Evolutionary conservation across 495 filamentous ascomycete genomes (phyloP), one percentile per base, ranked within the genome.

Genomic region (Annulohypoxylon moriforme): DNA sequence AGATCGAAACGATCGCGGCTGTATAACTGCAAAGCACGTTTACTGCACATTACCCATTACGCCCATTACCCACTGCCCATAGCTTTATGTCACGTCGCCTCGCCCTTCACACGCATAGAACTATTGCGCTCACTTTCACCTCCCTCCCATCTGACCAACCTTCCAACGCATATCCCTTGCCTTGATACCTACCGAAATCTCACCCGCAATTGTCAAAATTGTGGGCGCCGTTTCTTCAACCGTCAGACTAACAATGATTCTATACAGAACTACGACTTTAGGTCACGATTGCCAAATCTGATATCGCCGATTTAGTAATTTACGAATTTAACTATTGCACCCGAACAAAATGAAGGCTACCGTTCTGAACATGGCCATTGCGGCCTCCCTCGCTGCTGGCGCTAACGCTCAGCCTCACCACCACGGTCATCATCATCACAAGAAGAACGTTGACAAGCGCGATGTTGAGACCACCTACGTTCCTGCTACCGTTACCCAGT

Each of bases 401-500:
- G 84, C 76, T 9, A 72, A 77, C 34, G 85, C 85, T 11, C 82
- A 86, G 62, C 81, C 81, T 50, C 84, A 87, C 68, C 77, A 80
- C 60, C 85, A 86, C 59, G 75, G 60, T 53, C 81, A 82, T 61
- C 80, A 78, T 29, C 82, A 81, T 62, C 76, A 74, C 72, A 81
- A 80, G 72, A 78, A 78, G 71, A 71, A 76, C 18, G 72, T 52
- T 20, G 79, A 85, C 75, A 79, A 80, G 76, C 85, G 85, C 65
- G 82, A 79, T 8, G 77, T 79, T 46, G 73, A 76, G 40, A 78
- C 80, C 14, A 77, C 75, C 18, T 78, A 75, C 59, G 75, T 83
- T 44, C 78, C 80, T 44, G 88, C 89, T 33, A 88, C 85, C 42
- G 84, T 88, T 14, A 83, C 85, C 59, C 82, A 86, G 59, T 93